phyloP scores from a whole-genome alignment of 208 protist species.

The Novymonas esmeraldas region DNA sequence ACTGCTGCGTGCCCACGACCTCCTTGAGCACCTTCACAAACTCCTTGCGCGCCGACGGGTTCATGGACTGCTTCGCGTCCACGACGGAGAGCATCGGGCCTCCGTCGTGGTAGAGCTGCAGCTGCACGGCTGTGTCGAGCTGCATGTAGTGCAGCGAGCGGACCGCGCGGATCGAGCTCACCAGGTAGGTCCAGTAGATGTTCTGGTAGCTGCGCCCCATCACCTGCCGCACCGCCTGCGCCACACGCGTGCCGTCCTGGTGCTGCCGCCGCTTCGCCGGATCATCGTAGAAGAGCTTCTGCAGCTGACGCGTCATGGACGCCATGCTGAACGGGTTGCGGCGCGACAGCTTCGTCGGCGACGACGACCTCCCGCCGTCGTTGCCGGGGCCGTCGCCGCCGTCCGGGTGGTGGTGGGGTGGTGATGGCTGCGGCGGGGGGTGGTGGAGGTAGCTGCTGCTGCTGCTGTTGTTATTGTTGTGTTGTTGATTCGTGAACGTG shows the following conservation, averaged over 20 bases:
- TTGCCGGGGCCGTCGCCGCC: no score
- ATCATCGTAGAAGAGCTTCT: constrained; percentile 65
- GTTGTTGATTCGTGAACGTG: no score
- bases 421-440: no score
- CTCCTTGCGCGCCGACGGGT: constrained; percentile 69
- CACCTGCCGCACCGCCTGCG: constrained; percentile 80
- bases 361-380: not conserved
- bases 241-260: constrained; percentile 80
- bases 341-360: constrained; percentile 22
- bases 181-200: constrained; percentile 76
- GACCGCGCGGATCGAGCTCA: constrained; percentile 58
- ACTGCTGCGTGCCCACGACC: constrained; percentile 51
- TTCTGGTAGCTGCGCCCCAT: constrained; percentile 66
- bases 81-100: constrained; percentile 83
- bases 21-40: constrained; percentile 71
- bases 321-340: constrained; percentile 32
- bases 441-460: not conserved
- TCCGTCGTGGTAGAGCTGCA: constrained; percentile 72
- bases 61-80: constrained; percentile 87
- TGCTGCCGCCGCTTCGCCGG: constrained; percentile 40
- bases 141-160: constrained; percentile 86
- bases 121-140: constrained; percentile 77
- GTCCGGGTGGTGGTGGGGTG: no score
- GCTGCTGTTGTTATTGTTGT: constrained; percentile 7
- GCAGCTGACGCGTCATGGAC: constrained; percentile 72